These are phyloP conservation scores for Fusarium tjaetaba DNA, from an alignment of 2,329 filamentous ascomycete genomes.

Conservation along the genomic window DNA sequence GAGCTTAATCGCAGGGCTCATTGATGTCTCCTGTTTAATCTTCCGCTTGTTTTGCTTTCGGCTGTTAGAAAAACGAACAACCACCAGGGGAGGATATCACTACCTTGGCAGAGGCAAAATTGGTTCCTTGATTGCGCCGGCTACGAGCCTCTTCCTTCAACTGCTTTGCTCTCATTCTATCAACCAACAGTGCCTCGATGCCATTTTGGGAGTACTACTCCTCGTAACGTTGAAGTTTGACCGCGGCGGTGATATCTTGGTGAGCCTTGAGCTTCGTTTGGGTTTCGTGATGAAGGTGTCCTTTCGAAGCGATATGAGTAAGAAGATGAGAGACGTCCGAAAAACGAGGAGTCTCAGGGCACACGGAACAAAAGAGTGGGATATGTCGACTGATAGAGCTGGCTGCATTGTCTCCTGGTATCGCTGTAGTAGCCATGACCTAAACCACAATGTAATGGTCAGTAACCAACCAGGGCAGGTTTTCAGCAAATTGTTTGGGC, in stretches of 20 bases:
- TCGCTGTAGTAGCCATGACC: conserved; percentile 51
- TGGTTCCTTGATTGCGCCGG: conserved; percentile 51
- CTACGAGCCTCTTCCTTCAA: conserved; percentile 68
- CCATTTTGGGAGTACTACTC: conserved; percentile 79
- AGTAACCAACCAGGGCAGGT: conserved; percentile 10
- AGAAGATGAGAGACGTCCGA: conserved; percentile 92
- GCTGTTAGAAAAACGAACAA: conserved; percentile 15
- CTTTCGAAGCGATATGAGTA: conserved; percentile 92
- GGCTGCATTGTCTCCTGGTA: conserved; percentile 30
- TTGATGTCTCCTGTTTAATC: conserved; percentile 39
- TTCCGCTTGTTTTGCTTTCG: conserved; percentile 45
- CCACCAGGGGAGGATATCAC: not conserved
- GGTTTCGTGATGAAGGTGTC: conserved; percentile 87
- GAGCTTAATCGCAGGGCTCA: conserved; percentile 38
- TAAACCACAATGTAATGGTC: conserved; percentile 35
- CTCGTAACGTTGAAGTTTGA: conserved; percentile 74
- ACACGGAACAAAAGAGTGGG: conserved; percentile 83
- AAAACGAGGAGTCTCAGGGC: conserved; percentile 81
- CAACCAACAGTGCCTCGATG: conserved; percentile 78
- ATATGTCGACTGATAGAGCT: conserved; percentile 55
- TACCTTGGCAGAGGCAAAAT: conserved; percentile 39
- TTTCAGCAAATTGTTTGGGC: not conserved
- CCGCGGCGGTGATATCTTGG: conserved; percentile 71
- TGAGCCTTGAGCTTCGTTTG: conserved; percentile 79
- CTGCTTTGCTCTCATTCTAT: conserved; percentile 81